Evolutionary conservation across 257 asterid species (phyloP), one percentile per base, ranked within the genome.

Genomic region (Nicotiana attenuata): DNA sequence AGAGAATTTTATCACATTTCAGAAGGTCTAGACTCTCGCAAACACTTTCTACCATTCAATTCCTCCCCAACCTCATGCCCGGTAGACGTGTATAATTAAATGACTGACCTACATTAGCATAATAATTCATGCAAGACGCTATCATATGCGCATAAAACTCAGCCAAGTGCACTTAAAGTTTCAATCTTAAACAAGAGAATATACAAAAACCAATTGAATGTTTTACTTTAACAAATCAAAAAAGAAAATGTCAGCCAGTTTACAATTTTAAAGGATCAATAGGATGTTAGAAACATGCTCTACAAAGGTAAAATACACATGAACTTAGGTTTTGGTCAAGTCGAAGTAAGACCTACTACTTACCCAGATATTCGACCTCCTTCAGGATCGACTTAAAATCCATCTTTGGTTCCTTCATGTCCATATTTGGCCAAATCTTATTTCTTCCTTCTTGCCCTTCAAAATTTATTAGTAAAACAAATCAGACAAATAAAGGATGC

Each of bases 311-410:
- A 50, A 75, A 13, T 26, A 73, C 22, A 24, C 10, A 50, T 50
- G 26, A 75, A 50, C 8, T 75, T 15, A 26, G 24, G 3, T 50
- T 75, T 75, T 4, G 10, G 5, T 73, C 60, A 9, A 41, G 11
- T 41, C 13, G 50, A 41, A 41, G 50, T 41, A 41, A 41, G 13
- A 41, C 50, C 50, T 41, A 64, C 3, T 26, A 26, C 80, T 60
- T 88, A 91, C 97, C 95, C 80, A 91, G 59, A 84, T 83, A 86
- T 81, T 92, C 89, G 24, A 90, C 89, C 79, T 92, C 97, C 85
- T 90, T 92, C 80, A 89, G 68, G 55, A 90, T 92, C 60, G 93
- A 89, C 86, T 79, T 85, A 85, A 93, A 85, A 80, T 91, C 91
- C 86, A 90, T 82, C 86, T 22, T 85, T 6, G 77, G 86, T 52